Conservation (phyloP, 2,329 filamentous ascomycete genomes). For the Exophiala lecanii-corni region DNA sequence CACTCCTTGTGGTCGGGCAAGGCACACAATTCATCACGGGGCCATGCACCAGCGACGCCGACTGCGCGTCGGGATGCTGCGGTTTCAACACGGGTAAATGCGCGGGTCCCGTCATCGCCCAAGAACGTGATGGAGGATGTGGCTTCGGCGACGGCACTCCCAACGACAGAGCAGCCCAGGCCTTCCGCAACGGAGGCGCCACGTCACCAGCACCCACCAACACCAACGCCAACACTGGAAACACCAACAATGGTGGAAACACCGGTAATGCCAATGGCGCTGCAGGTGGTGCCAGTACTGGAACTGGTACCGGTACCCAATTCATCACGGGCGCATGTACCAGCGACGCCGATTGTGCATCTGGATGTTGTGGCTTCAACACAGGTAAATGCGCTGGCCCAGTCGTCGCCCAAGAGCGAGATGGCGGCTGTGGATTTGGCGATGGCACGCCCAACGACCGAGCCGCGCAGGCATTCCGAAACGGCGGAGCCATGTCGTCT, state of each 20-base stretch:
- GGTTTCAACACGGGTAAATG: constrained; percentile 29
- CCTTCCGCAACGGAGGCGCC: constrained; percentile 17
- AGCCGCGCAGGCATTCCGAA: constrained; percentile 22
- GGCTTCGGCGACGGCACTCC: constrained; percentile 26
- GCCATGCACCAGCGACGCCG: constrained; percentile 25
- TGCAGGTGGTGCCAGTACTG: constrained; percentile 1
- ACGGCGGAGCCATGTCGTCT: constrained; percentile 7
- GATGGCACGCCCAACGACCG: constrained; percentile 26
- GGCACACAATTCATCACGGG: constrained; percentile 31
- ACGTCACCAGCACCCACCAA: constrained; percentile 4
- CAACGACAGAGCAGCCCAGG: constrained; percentile 25
- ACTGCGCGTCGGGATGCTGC: constrained; percentile 29
- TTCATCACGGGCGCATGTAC: constrained; percentile 30
- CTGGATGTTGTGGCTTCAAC: constrained; percentile 35
- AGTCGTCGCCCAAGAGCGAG: constrained; percentile 20
- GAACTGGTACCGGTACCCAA: constrained; percentile 25
- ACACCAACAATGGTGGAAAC: background rate
- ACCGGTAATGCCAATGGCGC: background rate
- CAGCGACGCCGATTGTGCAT: constrained; percentile 29
- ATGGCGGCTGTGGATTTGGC: constrained; percentile 30
- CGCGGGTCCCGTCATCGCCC: constrained; percentile 26
- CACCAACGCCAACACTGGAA: background rate
- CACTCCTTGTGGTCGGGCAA: constrained; percentile 12
- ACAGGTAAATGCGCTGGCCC: constrained; percentile 32
- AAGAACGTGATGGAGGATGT: constrained; percentile 26